Evolutionary conservation across 805 yeast species (phyloP).

Genomic region (Nakazawaea populi): DNA sequence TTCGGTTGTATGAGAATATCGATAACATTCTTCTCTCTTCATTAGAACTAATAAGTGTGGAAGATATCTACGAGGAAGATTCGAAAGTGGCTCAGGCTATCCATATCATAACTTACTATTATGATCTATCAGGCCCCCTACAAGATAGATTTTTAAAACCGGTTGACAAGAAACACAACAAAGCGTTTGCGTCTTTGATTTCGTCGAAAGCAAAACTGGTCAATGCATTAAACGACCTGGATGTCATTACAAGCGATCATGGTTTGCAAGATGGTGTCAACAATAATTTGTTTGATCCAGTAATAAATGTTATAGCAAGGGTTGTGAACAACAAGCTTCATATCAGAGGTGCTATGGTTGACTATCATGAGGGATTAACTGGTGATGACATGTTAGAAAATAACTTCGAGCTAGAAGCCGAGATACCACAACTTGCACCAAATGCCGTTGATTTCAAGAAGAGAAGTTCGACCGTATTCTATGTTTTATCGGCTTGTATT

Average conservation of each 20-base stretch:
- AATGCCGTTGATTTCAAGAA: neutral
- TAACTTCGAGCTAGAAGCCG: conserved; percentile 3
- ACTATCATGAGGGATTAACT: conserved; percentile 1
- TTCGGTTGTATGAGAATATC: conserved; percentile 2
- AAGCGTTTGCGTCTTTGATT: conserved; percentile 6
- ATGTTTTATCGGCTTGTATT: neutral
- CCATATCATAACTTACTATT: conserved; percentile 3
- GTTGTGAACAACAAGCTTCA: neutral
- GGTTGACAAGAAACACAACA: neutral
- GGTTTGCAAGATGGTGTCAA: conserved; percentile 8
- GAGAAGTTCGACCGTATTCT: neutral
- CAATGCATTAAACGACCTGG: neutral
- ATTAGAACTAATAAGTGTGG: conserved; percentile 5
- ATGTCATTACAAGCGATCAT: conserved; percentile 1
- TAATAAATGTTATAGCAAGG: conserved; percentile 3
- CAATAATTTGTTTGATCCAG: conserved; percentile 1
- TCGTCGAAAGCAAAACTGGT: neutral
- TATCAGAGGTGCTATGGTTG: conserved; percentile 6
- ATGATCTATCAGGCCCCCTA: neutral
- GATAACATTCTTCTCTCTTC: conserved; percentile 1
- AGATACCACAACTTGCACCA: neutral
- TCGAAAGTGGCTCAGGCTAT: conserved; percentile 5
- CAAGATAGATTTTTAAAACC: neutral
- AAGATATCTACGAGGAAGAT: conserved; percentile 5
- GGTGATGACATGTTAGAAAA: conserved; percentile 3